These are phyloP conservation scores for Backusella sp. DNA, from an alignment of 192 early-diverging fungal genomes.

Conservation along the genomic window DNA sequence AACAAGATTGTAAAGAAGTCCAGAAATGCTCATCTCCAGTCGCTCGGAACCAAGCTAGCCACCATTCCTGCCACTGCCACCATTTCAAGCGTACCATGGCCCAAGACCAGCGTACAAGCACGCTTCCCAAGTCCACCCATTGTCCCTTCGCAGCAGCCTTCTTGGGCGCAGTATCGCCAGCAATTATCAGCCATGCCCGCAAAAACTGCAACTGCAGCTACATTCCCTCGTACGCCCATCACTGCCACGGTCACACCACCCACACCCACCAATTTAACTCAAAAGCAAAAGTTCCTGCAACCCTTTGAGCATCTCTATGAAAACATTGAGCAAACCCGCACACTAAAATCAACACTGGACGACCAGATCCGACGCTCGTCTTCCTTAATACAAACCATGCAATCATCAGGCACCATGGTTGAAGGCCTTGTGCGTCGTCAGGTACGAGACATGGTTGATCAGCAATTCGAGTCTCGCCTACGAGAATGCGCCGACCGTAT, in stretches of 20 bases:
- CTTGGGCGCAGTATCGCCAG: background rate
- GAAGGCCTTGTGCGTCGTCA: constrained; percentile 71
- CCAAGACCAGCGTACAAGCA: background rate
- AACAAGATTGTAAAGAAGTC: constrained; percentile 16
- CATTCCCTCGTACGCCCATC: background rate
- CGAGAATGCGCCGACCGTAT: constrained; percentile 16
- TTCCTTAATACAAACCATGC: constrained; percentile 70
- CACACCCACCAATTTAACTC: constrained; percentile 28
- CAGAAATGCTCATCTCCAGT: constrained; percentile 8
- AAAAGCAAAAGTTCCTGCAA: constrained; percentile 53
- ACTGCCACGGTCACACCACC: constrained; percentile 18
- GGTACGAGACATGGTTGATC: constrained; percentile 57
- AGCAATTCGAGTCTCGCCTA: constrained; percentile 42
- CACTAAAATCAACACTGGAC: constrained; percentile 64
- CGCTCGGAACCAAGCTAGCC: constrained; percentile 17
- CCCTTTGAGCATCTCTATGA: constrained; percentile 55
- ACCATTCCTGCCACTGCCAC: constrained; percentile 17
- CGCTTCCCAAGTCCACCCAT: constrained; percentile 37
- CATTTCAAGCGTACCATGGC: background rate
- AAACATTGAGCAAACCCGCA: constrained; percentile 55
- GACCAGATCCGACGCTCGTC: constrained; percentile 77
- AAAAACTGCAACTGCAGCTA: background rate
- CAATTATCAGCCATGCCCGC: background rate
- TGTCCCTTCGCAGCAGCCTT: constrained; percentile 36
- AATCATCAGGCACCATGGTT: constrained; percentile 67